These are phyloP conservation scores for Nigrospora osmanthi DNA, from an alignment of 2,329 filamentous ascomycete species.

Conservation along the genomic window DNA sequence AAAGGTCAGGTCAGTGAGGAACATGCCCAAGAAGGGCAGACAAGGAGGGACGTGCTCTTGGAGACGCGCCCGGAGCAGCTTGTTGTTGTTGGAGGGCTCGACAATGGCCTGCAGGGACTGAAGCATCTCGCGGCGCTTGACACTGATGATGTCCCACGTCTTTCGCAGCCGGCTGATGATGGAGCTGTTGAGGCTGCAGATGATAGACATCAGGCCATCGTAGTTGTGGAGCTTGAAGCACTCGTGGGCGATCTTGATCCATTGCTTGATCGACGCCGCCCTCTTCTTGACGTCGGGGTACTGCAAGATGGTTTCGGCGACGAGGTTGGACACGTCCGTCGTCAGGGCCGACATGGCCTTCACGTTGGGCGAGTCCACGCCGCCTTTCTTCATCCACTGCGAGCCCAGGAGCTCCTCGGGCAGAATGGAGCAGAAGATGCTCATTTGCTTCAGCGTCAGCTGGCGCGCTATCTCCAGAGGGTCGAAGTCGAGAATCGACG, in stretches of 20 bases:
- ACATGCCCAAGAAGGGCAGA: constrained; percentile 91
- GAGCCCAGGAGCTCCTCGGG: constrained; percentile 87
- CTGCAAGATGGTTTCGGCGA: constrained; percentile 85
- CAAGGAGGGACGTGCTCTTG: constrained; percentile 86
- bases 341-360: constrained; percentile 90
- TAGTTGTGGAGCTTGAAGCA: constrained; percentile 92
- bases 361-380: constrained; percentile 76
- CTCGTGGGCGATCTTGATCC: constrained; percentile 88
- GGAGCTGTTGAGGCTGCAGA: constrained; percentile 87
- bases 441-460: constrained; percentile 85
- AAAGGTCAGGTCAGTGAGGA: constrained; percentile 92
- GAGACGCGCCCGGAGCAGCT: constrained; percentile 72
- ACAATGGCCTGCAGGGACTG: constrained; percentile 77
- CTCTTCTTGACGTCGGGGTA: constrained; percentile 89
- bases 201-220: constrained; percentile 93
- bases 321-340: constrained; percentile 85
- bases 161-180: constrained; percentile 81
- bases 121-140: constrained; percentile 73
- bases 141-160: constrained; percentile 85
- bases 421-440: constrained; percentile 83
- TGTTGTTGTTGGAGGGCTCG: constrained; percentile 86
- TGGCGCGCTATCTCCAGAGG: constrained; percentile 86
- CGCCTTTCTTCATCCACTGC: constrained; percentile 88
- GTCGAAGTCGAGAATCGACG: constrained; percentile 84
- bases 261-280: constrained; percentile 87